A percentile compares a stretch with the other conserved stretches of the same genome.
These are phyloP conservation scores for Amanita polypyramis DNA, from an alignment of 768 basidiomycete genomes.

Conservation along the genomic window DNA sequence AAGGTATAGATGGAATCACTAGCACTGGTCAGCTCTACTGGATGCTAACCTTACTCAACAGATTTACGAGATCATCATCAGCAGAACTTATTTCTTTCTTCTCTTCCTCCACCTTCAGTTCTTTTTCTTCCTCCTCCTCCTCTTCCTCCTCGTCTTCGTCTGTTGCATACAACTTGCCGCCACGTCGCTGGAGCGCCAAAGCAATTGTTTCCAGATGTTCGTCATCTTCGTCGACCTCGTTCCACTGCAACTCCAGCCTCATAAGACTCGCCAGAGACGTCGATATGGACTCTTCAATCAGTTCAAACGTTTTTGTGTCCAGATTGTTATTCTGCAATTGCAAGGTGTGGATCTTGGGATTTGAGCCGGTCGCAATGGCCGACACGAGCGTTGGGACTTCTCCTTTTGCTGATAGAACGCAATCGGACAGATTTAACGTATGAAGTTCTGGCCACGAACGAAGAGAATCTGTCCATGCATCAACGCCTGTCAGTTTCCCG, in stretches of 20 bases:
- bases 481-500: constrained; percentile 37
- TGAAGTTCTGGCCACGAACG: constrained; percentile 59
- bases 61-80: constrained; percentile 50
- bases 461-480: constrained; percentile 56
- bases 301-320: constrained; percentile 51
- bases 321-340: constrained; percentile 92
- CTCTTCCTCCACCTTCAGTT: constrained; percentile 33
- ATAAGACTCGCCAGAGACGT: constrained; percentile 48
- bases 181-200: constrained; percentile 47
- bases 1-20: not conserved
- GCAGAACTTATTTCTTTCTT: constrained; percentile 7
- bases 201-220: constrained; percentile 46
- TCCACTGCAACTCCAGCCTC: constrained; percentile 81
- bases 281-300: constrained; percentile 59
- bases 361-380: constrained; percentile 57
- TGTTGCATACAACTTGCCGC: constrained; percentile 53
- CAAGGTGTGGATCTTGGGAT: constrained; percentile 62
- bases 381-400: constrained; percentile 59
- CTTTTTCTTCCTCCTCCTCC: constrained; percentile 47
- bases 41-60: constrained; percentile 56
- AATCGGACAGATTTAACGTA: constrained; percentile 87
- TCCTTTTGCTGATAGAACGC: constrained; percentile 75
- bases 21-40: constrained; percentile 14
- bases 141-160: constrained; percentile 84
- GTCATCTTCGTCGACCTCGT: constrained; percentile 75